A percentile compares a stretch with the other conserved stretches of the same genome.
Conservation (phyloP, 2,329 filamentous ascomycete genomes). For the Beauveria medogensis region DNA sequence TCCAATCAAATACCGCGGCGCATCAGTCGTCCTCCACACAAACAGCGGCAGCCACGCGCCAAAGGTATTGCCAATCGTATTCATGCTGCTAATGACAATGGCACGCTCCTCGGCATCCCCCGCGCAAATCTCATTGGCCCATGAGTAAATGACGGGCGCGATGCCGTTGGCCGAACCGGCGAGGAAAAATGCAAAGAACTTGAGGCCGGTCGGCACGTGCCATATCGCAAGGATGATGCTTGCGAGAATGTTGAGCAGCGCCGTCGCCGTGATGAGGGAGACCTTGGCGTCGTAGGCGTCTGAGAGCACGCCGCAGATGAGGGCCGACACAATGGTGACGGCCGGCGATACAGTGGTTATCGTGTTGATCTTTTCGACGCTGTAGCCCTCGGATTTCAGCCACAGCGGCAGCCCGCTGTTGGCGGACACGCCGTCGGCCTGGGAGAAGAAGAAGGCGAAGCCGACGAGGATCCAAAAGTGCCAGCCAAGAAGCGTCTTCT, state of each 20-base stretch:
- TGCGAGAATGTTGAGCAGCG: conserved; percentile 14
- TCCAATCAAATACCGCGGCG: conserved; percentile 30
- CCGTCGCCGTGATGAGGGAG: conserved; percentile 19
- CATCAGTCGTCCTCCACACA: conserved; percentile 26
- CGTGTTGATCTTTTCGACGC: conserved; percentile 38
- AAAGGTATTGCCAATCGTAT: conserved; percentile 33
- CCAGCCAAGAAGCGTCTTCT: conserved; percentile 21
- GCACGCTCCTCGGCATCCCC: conserved; percentile 39
- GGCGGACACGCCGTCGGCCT: conserved; percentile 25
- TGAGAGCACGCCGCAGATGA: conserved; percentile 46
- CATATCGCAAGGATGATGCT: conserved; percentile 25
- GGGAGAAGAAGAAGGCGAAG: conserved; percentile 20
- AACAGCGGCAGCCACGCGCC: conserved; percentile 34
- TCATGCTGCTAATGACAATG: conserved; percentile 41
- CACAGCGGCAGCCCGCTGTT: conserved; percentile 26
- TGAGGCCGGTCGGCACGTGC: conserved; percentile 26
- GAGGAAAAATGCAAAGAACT: conserved; percentile 27
- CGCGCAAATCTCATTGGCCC: conserved; percentile 39
- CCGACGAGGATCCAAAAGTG: conserved; percentile 24
- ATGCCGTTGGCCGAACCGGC: conserved; percentile 23
- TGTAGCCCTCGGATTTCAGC: conserved; percentile 25
- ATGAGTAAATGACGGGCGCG: conserved; percentile 30
- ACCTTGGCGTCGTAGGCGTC: conserved; percentile 41
- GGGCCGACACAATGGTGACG: conserved; percentile 36
- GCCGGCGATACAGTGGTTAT: conserved; percentile 35